These are phyloP conservation scores for Aspergillus spinulosporus DNA, from an alignment of 2,329 filamentous ascomycete species.

Conservation along the genomic window DNA sequence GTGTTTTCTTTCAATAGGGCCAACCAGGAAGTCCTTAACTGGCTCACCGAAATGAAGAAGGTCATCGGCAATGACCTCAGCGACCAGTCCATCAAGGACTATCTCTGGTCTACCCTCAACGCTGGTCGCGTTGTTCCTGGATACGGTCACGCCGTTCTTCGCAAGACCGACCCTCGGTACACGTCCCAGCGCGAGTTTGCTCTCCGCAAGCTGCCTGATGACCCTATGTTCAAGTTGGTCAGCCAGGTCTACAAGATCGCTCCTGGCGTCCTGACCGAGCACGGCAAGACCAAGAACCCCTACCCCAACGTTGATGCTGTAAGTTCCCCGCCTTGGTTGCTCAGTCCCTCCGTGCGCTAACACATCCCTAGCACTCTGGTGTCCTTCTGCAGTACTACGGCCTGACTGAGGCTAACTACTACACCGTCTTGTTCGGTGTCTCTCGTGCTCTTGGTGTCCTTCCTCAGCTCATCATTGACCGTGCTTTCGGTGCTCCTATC, in stretches of 20 bases:
- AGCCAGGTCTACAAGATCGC: constrained; percentile 99
- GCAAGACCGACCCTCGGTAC: constrained; percentile 99
- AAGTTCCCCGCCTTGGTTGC: constrained; percentile 28
- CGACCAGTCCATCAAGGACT: constrained; percentile 95
- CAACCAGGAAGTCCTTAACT: constrained; percentile 99
- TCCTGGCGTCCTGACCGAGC: constrained; percentile 94
- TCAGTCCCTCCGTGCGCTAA: constrained; percentile 15
- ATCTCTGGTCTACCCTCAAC: constrained; percentile 98
- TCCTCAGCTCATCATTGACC: constrained; percentile 99
- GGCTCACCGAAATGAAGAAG: constrained; percentile 99
- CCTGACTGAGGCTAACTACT: constrained; percentile 98
- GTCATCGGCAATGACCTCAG: constrained; percentile 88
- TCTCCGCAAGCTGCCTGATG: constrained; percentile 86
- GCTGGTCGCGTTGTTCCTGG: constrained; percentile 92
- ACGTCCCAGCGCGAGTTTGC: constrained; percentile 97
- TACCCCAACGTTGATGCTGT: constrained; percentile 95
- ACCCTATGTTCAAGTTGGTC: constrained; percentile 99
- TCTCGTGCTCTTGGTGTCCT: constrained; percentile 97
- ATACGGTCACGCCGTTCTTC: constrained; percentile 97
- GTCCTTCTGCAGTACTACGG: constrained; percentile 99
- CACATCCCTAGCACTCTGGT: constrained; percentile 71
- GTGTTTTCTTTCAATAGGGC: constrained; percentile 49
- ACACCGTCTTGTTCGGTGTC: constrained; percentile 99
- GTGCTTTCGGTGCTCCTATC: constrained; percentile 92
- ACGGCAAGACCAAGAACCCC: constrained; percentile 99